Conservation (phyloP, 2,329 filamentous ascomycete species). For the Parasarocladium wereldwijsianum region DNA sequence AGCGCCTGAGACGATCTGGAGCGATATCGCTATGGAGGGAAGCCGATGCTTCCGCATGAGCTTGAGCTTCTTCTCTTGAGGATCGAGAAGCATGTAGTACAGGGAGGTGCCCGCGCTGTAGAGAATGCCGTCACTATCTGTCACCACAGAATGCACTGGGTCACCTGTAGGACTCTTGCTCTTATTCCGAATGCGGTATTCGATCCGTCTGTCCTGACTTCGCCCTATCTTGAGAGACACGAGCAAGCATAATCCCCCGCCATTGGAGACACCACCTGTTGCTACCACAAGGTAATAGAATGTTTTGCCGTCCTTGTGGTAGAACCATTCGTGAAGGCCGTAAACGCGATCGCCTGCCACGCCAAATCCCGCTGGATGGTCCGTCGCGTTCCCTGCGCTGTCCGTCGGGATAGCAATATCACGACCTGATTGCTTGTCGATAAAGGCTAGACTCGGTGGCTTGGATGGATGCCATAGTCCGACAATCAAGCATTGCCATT, state of each 20-base stretch:
- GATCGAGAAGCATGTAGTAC: conserved; percentile 40
- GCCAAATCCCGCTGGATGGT: conserved; percentile 12
- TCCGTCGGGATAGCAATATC: conserved; percentile 32
- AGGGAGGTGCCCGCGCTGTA: conserved; percentile 38
- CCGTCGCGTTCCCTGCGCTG: conserved; percentile 22
- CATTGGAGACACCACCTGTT: conserved; percentile 25
- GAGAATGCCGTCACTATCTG: conserved; percentile 40
- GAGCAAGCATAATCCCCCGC: no score
- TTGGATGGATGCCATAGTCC: conserved; percentile 26
- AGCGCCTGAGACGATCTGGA: conserved; percentile 31
- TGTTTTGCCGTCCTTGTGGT: conserved; percentile 36
- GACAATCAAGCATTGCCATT: conserved; percentile 37
- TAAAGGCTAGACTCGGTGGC: conserved; percentile 35
- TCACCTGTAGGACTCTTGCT: conserved; percentile 21
- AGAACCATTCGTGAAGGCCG: conserved; percentile 49
- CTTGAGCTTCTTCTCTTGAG: conserved; percentile 33
- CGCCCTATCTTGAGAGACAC: conserved; percentile 26
- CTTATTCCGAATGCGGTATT: conserved; percentile 39
- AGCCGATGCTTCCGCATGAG: conserved; percentile 30
- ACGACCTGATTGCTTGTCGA: conserved; percentile 39
- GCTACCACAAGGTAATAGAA: conserved; percentile 51
- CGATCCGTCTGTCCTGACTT: conserved; percentile 14
- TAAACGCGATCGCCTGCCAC: conserved; percentile 39
- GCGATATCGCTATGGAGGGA: conserved; percentile 35
- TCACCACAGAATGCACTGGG: conserved; percentile 41